Percentiles rank a stretch among this genome's conserved stretches.
These are phyloP conservation scores for Ammopiptanthus mongolicus DNA, from an alignment of 306 rosid species.

Conservation along the genomic window DNA sequence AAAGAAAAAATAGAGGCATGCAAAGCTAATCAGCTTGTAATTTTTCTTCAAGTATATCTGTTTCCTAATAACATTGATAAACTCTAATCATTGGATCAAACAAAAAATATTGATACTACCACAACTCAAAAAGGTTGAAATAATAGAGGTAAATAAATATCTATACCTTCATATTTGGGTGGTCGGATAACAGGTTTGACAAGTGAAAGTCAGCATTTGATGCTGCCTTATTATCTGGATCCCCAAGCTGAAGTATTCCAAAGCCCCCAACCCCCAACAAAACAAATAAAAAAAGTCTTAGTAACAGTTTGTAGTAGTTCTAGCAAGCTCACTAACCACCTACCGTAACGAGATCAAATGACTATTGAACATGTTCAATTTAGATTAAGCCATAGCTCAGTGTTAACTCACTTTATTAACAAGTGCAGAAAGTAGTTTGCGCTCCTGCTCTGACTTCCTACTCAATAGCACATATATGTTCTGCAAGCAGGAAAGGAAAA, in stretches of 20 bases:
- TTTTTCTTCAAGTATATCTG: not conserved
- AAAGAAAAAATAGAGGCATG: not conserved
- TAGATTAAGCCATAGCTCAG: constrained; percentile 1
- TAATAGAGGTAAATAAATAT: not conserved
- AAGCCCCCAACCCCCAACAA: constrained; percentile 1
- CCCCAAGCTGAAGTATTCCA: constrained; percentile 72
- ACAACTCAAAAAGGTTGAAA: not conserved
- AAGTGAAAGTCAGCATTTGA: constrained; percentile 92
- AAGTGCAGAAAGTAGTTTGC: constrained; percentile 76
- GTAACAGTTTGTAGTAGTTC: not conserved
- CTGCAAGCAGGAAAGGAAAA: constrained; percentile 40
- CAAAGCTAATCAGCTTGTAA: not conserved
- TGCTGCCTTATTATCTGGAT: constrained; percentile 88
- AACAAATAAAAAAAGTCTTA: not conserved
- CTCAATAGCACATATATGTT: constrained; percentile 63
- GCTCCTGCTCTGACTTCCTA: constrained; percentile 96
- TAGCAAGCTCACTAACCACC: not conserved
- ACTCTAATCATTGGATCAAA: not conserved
- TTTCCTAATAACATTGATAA: not conserved
- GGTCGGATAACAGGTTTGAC: constrained; percentile 81
- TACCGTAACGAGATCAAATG: not conserved
- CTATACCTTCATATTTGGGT: constrained; percentile 93
- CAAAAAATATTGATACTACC: not conserved
- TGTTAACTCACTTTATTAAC: constrained; percentile 78
- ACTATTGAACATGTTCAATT: not conserved